A percentile compares a stretch with the other conserved stretches of the same genome.
phyloP scores from a whole-genome alignment of 768 basidiomycete genomes.

The Pleurotus salmoneostramineus region DNA sequence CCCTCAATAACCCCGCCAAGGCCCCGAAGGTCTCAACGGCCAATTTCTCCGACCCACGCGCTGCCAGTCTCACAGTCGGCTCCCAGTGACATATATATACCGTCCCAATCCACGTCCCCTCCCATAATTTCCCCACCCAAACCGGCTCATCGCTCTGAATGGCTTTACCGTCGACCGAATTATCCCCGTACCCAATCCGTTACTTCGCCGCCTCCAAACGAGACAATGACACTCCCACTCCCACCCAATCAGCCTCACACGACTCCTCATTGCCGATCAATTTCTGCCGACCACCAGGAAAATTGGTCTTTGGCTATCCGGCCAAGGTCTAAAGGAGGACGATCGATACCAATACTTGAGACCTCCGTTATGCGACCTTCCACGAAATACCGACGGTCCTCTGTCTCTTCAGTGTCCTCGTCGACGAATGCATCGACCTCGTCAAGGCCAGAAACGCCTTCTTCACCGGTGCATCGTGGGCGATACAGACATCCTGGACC shows the following conservation, averaged over 20 bases:
- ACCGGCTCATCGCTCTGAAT: slow-evolving; percentile 31
- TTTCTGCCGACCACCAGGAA: slow-evolving; percentile 14
- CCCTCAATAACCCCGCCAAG: slow-evolving; percentile 12
- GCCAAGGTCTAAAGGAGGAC: slow-evolving; percentile 28
- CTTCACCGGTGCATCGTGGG: background rate
- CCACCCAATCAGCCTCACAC: slow-evolving; percentile 21
- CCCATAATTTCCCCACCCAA: slow-evolving; percentile 11
- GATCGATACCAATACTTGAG: slow-evolving; percentile 27
- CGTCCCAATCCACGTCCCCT: slow-evolving; percentile 19
- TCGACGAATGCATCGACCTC: slow-evolving; percentile 2
- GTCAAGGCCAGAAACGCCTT: slow-evolving; percentile 1
- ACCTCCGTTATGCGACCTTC: slow-evolving; percentile 25
- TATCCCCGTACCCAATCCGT: slow-evolving; percentile 22
- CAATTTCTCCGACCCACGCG: slow-evolving; percentile 12
- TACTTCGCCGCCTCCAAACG: slow-evolving; percentile 23
- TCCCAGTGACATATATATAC: slow-evolving; percentile 14
- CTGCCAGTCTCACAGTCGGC: slow-evolving; percentile 12
- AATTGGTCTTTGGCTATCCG: slow-evolving; percentile 36
- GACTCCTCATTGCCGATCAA: slow-evolving; percentile 14
- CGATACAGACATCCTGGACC: background rate
- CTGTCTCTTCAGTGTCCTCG: slow-evolving; percentile 26
- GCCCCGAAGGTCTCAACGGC: slow-evolving; percentile 17
- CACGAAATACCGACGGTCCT: slow-evolving; percentile 13
- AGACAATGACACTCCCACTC: slow-evolving; percentile 24
- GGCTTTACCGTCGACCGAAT: slow-evolving; percentile 45